Percentiles rank a stretch among this genome's conserved stretches.
Evolutionary conservation across 1,139 yeast species (phyloP).

Genomic region (Suhomyces bolitotheri): DNA sequence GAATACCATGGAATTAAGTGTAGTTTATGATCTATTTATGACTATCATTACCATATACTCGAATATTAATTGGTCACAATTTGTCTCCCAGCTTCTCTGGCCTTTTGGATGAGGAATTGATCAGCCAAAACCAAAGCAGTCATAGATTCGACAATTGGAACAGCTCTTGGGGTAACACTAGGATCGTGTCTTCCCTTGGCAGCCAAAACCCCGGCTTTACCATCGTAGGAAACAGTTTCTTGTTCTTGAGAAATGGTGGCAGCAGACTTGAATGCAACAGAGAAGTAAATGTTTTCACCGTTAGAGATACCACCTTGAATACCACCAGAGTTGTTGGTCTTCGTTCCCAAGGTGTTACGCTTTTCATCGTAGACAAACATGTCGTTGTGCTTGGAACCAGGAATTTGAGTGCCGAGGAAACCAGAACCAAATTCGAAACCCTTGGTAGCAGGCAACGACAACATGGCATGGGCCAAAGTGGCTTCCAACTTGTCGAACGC

Average conservation of each 20-base stretch:
- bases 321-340: slow-evolving; percentile 94
- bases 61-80: slow-evolving; percentile 9
- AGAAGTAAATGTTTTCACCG: slow-evolving; percentile 92
- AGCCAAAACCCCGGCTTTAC: slow-evolving; percentile 80
- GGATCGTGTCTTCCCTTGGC: slow-evolving; percentile 99
- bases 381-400: slow-evolving; percentile 95
- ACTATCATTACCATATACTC: too few species aligned
- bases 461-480: slow-evolving; percentile 92
- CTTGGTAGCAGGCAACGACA: slow-evolving; percentile 95
- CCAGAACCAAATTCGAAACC: slow-evolving; percentile 98
- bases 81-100: slow-evolving; percentile 58
- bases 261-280: slow-evolving; percentile 96
- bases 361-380: slow-evolving; percentile 64
- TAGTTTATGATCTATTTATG: too few species aligned
- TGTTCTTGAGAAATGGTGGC: slow-evolving; percentile 97
- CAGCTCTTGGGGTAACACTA: slow-evolving; percentile 96
- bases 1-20: too few species aligned
- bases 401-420: slow-evolving; percentile 81
- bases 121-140: slow-evolving; percentile 91
- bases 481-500: slow-evolving; percentile 97
- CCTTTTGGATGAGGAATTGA: slow-evolving; percentile 77
- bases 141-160: slow-evolving; percentile 98
- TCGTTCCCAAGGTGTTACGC: slow-evolving; percentile 68
- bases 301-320: slow-evolving; percentile 97
- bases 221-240: slow-evolving; percentile 82